These are phyloP conservation scores for Zasmidium angulare DNA, from an alignment of 2,329 filamentous ascomycete species.

Conservation along the genomic window DNA sequence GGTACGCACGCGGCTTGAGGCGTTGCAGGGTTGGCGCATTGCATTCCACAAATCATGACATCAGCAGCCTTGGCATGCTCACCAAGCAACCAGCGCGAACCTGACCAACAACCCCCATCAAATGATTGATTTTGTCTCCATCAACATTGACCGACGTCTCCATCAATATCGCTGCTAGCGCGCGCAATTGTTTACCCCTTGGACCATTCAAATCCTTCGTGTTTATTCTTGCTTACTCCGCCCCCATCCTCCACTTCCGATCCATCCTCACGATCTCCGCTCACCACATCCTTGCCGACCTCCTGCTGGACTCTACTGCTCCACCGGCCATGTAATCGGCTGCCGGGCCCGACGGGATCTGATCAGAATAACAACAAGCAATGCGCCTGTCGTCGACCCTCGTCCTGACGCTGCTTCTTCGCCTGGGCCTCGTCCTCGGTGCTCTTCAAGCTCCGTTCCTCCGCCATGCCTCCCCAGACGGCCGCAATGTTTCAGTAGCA, in stretches of 20 bases:
- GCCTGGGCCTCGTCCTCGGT: conserved; percentile 22
- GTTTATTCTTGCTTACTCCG: not conserved
- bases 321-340: conserved; percentile 30
- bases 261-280: not conserved
- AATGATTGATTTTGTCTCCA: too few relatives aligned
- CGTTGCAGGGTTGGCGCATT: not conserved
- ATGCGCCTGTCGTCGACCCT: conserved; percentile 6
- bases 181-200: not conserved
- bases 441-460: conserved; percentile 34
- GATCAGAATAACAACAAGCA: not conserved
- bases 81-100: not conserved
- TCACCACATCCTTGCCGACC: not conserved
- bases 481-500: conserved; percentile 53
- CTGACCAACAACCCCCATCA: not conserved
- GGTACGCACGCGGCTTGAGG: not conserved
- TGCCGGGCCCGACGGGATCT: not conserved
- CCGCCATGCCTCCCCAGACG: conserved; percentile 29
- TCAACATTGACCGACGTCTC: too few relatives aligned
- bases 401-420: conserved; percentile 22
- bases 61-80: not conserved
- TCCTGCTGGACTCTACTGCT: not conserved
- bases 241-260: not conserved
- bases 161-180: too few relatives aligned
- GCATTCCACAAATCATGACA: not conserved
- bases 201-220: not conserved